Percentiles rank a stretch among this genome's conserved stretches.
Conservation (phyloP, 192 early-diverging fungal species). For the Coemansia sp. region DNA sequence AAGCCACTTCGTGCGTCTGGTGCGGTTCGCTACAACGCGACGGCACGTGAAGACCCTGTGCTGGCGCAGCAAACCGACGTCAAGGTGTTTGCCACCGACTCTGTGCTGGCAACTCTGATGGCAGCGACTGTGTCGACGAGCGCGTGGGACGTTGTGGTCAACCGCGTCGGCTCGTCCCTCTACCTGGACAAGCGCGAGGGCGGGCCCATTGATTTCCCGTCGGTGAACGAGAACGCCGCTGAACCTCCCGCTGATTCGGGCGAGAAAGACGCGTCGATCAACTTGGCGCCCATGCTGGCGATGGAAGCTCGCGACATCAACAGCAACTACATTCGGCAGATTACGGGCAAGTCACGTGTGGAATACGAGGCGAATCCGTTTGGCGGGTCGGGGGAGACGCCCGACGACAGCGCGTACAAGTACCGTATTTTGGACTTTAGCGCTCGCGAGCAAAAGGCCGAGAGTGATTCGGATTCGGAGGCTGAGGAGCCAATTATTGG, state of each 20-base stretch:
- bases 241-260: constrained; percentile 85
- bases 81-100: constrained; percentile 87
- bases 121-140: constrained; percentile 86
- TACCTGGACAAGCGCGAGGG: constrained; percentile 91
- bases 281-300: constrained; percentile 82
- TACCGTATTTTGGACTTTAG: constrained; percentile 85
- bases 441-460: constrained; percentile 10
- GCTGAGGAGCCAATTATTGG: constrained; percentile 57
- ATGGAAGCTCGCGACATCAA: constrained; percentile 86
- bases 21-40: constrained; percentile 70
- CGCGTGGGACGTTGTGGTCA: constrained; percentile 95
- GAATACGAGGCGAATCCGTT: constrained; percentile 61
- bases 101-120: constrained; percentile 90
- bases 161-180: constrained; percentile 75
- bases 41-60: constrained; percentile 87
- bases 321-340: constrained; percentile 81
- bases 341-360: constrained; percentile 56
- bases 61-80: constrained; percentile 52
- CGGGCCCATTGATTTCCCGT: constrained; percentile 76
- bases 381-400: constrained; percentile 43
- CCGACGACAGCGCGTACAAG: constrained; percentile 72
- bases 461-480: constrained; percentile 9
- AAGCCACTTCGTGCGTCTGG: constrained; percentile 67
- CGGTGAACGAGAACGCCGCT: constrained; percentile 94
- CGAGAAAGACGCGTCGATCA: constrained; percentile 80